These are phyloP conservation scores for Scheffersomyces amazonensis DNA, from an alignment of 805 yeast species.

Conservation along the genomic window DNA sequence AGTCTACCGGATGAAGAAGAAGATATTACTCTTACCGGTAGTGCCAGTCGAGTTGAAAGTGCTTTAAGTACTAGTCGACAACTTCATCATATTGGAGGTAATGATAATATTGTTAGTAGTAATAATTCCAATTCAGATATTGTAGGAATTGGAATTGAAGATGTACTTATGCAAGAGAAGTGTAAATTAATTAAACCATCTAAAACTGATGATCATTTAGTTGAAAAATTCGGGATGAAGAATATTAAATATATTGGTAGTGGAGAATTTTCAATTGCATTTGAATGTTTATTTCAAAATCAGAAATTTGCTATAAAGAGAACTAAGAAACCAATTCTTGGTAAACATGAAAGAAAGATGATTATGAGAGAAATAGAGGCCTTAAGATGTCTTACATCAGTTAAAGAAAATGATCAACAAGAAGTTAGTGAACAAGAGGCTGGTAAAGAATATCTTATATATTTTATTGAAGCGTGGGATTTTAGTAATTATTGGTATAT, in stretches of 20 bases:
- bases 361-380: conserved; percentile 77
- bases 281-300: conserved; percentile 67
- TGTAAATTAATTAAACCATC: conserved; percentile 1
- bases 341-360: conserved; percentile 53
- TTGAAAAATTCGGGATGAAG: conserved; percentile 46
- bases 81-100: background rate
- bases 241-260: conserved; percentile 71
- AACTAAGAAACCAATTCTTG: conserved; percentile 60
- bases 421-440: conserved; percentile 44
- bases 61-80: background rate
- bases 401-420: conserved; percentile 30
- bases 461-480: conserved; percentile 85
- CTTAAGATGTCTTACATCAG: conserved; percentile 41
- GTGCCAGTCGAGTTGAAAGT: background rate
- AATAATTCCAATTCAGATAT: too few species aligned
- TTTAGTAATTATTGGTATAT: conserved; percentile 72
- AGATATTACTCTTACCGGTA: background rate
- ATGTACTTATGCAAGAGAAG: background rate
- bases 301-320: conserved; percentile 85
- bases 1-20: conserved; percentile 1
- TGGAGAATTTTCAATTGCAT: conserved; percentile 91
- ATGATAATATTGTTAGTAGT: background rate
- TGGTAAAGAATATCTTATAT: conserved; percentile 75
- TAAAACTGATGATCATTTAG: conserved; percentile 41
- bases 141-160: background rate